Percentiles rank a stretch among this genome's conserved stretches.
Conservation (phyloP, 352 stramenopile genomes). For the Globisporangium parvum region DNA sequence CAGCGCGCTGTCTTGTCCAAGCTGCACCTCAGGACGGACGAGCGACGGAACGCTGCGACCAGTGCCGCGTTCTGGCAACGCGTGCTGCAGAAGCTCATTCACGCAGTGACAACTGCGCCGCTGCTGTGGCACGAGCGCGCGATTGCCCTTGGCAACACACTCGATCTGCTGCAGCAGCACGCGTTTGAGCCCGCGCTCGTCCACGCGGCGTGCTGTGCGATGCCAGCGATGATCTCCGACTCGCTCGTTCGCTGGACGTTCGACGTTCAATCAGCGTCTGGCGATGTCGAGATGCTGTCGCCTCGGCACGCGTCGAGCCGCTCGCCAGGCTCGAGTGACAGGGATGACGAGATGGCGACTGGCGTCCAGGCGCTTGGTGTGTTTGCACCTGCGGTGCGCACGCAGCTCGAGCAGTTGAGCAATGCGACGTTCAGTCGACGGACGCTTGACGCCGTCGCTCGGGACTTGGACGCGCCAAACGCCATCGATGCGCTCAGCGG, state of each 20-base stretch:
- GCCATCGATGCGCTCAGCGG: constrained; percentile 17
- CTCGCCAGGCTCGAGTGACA: not conserved
- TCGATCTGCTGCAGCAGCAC: constrained; percentile 25
- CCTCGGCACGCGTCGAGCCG: constrained; percentile 3
- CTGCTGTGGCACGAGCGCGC: constrained; percentile 29
- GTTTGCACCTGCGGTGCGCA: constrained; percentile 7
- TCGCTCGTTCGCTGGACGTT: constrained; percentile 36
- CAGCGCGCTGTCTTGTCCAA: constrained; percentile 5
- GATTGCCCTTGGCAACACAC: constrained; percentile 25
- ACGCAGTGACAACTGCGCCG: not conserved
- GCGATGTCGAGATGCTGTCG: constrained; percentile 20
- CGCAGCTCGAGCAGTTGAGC: constrained; percentile 16
- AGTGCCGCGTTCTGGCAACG: constrained; percentile 8
- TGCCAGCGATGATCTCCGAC: constrained; percentile 21
- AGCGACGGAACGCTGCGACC: not conserved
- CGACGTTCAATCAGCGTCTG: constrained; percentile 9
- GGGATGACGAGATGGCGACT: not conserved
- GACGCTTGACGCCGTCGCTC: constrained; percentile 21
- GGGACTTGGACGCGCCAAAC: not conserved
- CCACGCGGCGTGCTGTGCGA: constrained; percentile 10
- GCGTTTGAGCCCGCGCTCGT: constrained; percentile 24
- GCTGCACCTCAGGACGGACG: not conserved
- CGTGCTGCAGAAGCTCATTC: constrained; percentile 13
- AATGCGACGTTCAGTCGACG: constrained; percentile 23
- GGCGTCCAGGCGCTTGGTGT: constrained; percentile 2